phyloP scores from a whole-genome alignment of 306 rosid species.

The Chamaecrista fasciculata region DNA sequence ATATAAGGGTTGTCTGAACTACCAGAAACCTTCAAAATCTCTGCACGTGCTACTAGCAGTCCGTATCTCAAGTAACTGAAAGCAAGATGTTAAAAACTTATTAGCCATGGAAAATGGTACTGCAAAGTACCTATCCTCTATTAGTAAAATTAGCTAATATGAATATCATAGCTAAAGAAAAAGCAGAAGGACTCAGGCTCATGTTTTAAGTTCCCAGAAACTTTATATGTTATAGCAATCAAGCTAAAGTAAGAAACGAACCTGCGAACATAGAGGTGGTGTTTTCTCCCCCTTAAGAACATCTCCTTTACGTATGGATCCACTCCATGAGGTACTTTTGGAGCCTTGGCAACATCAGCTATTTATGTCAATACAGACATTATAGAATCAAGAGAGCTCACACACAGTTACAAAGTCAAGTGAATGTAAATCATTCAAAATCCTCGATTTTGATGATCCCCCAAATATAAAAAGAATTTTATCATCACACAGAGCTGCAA shows the following conservation, averaged over 20 bases:
- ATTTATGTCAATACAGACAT: background rate
- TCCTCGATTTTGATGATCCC: constrained; percentile 79
- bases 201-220: background rate
- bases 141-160: background rate
- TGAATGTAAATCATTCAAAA: constrained; percentile 80
- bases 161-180: background rate
- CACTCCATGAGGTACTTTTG: constrained; percentile 51
- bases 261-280: constrained; percentile 93
- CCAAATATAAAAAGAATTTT: constrained; percentile 77
- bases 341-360: constrained; percentile 64
- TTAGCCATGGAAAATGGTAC: constrained; percentile 18
- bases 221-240: constrained; percentile 18
- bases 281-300: constrained; percentile 71
- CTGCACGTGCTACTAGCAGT: constrained; percentile 88
- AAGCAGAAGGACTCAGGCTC: background rate
- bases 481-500: constrained; percentile 82
- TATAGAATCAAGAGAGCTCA: constrained; percentile 29
- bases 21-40: constrained; percentile 62
- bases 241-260: constrained; percentile 36
- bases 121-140: background rate
- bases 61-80: constrained; percentile 83
- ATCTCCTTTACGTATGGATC: constrained; percentile 66
- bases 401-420: constrained; percentile 88
- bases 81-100: constrained; percentile 27
- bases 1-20: constrained; percentile 66